These are phyloP conservation scores for Cyberlindnera japonica DNA, from an alignment of 805 yeast species.

Conservation along the genomic window DNA sequence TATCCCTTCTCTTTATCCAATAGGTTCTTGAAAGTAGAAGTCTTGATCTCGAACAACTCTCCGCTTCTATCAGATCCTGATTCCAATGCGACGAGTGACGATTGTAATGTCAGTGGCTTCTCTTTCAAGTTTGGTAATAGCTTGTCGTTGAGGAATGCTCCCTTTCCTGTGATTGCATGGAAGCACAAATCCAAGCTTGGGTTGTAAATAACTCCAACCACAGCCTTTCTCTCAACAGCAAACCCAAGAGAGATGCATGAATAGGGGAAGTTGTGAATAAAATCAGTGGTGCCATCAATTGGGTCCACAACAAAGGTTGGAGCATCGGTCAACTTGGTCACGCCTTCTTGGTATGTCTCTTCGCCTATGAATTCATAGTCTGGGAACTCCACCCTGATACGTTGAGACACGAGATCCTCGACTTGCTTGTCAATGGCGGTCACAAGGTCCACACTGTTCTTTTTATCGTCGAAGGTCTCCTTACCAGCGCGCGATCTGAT, in stretches of 20 bases:
- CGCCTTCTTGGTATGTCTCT: constrained; percentile 51
- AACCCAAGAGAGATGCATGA: constrained; percentile 61
- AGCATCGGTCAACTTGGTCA: constrained; percentile 40
- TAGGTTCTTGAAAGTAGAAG: constrained; percentile 43
- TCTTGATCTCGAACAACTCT: constrained; percentile 46
- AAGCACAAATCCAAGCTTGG: constrained; percentile 52
- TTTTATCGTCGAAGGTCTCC: constrained; percentile 49
- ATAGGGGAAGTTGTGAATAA: constrained; percentile 58
- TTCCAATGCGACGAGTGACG: constrained; percentile 54
- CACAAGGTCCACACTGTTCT: constrained; percentile 58
- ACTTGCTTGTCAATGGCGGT: constrained; percentile 58
- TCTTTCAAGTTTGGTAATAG: constrained; percentile 29
- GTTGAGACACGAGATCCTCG: constrained; percentile 38
- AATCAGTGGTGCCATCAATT: constrained; percentile 64
- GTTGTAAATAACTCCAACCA: constrained; percentile 64
- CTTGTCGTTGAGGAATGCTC: constrained; percentile 48
- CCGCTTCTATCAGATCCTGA: constrained; percentile 59
- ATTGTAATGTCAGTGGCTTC: constrained; percentile 41
- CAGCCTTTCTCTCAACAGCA: constrained; percentile 43
- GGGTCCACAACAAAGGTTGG: constrained; percentile 68
- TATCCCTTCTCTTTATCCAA: constrained; percentile 48
- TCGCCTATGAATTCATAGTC: constrained; percentile 56
- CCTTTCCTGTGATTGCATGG: constrained; percentile 52
- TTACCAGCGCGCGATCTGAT: constrained; percentile 49
- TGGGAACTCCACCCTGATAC: constrained; percentile 42